Evolutionary conservation across 257 asterid species (phyloP).

Genomic region (Eustoma russellianum): DNA sequence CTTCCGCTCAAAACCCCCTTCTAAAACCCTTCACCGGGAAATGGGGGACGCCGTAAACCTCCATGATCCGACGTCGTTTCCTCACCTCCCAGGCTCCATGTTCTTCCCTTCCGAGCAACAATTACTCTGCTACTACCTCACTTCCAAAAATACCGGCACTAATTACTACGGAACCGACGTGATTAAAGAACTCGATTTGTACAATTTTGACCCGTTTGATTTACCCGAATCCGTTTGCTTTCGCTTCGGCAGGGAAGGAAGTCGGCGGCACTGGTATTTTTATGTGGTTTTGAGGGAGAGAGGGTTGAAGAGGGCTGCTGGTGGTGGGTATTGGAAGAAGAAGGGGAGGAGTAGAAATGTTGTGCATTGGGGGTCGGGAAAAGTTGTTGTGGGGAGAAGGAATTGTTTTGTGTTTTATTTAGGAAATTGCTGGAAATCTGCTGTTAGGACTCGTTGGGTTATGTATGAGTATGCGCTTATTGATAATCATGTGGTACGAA

Average conservation of each 20-base stretch:
- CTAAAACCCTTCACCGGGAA: not conserved
- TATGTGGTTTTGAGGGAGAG: slow-evolving; percentile 21
- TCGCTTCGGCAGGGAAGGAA: slow-evolving; percentile 26
- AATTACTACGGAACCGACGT: slow-evolving; percentile 12
- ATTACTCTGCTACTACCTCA: slow-evolving; percentile 27
- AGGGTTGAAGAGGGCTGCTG: slow-evolving; percentile 16
- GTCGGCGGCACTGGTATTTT: slow-evolving; percentile 32
- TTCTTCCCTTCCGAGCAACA: slow-evolving; percentile 36
- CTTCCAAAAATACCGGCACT: slow-evolving; percentile 17
- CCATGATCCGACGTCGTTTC: slow-evolving; percentile 4
- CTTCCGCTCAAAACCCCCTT: not conserved
- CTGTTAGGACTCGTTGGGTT: slow-evolving; percentile 30
- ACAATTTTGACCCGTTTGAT: slow-evolving; percentile 24
- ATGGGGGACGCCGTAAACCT: slow-evolving; percentile 19
- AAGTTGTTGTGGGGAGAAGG: slow-evolving; percentile 27
- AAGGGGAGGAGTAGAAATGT: slow-evolving; percentile 22
- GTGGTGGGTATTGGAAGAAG: slow-evolving; percentile 31
- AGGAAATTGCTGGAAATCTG: slow-evolving; percentile 14
- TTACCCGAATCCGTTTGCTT: slow-evolving; percentile 26
- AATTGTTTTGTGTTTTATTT: slow-evolving; percentile 27
- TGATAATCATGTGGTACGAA: slow-evolving; percentile 24
- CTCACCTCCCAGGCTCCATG: slow-evolving; percentile 26
- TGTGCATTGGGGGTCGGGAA: slow-evolving; percentile 19
- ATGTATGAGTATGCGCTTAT: slow-evolving; percentile 30
- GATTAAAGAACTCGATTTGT: slow-evolving; percentile 27